Evolutionary conservation across 345 rosid genomes (phyloP), one percentile per base, ranked within the genome.

Genomic region (Leavenworthia alabamica): DNA sequence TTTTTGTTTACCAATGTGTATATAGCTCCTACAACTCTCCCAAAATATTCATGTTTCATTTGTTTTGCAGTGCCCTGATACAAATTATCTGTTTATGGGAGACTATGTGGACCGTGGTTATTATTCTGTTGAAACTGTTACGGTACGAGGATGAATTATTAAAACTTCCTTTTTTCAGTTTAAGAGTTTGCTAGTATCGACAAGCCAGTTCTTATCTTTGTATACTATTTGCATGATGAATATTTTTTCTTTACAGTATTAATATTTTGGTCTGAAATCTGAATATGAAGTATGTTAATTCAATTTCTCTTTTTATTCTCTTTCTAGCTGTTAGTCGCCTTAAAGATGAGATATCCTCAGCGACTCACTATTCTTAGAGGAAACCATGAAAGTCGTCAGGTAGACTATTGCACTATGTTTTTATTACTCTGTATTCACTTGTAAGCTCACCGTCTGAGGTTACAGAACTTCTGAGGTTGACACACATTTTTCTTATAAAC

Each of bases 311-410:
- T 51, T 50, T 24, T 26, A 15, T 57, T 40, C 56, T 42, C 19
- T 76, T 28, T 74, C 31, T 85, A 89, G 97, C 85, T 92, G 43
- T 64, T 92, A 71, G 96, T 92, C 40, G 88, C 96, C 42, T 71
- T 92, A 45, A 89, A 92, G 82, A 94, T 89, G 60, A 88, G 91
- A 48, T 83, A 85, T 76, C 78, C 85, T 62, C 94, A 85, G 46
- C 78, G 99, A 70, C 82, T 92, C 66, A 92, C 99, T n/a, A 86
- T 89, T 77, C 85, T 92, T 15, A 80, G 98, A 75, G 98, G 98
- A 67, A 92, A 92, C 64, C 98, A 92, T 58, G 98, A 92, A 80
- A 89, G 96, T 64, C 96, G 98, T 35, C 98, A 92, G 94, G 99
- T 92, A 79, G 20, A 66, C 31, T 32, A 16, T 28, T 39, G 17